Evolutionary conservation across 2,329 filamentous ascomycete genomes (phyloP).

Genomic region (Curvularia hawaiiensis): DNA sequence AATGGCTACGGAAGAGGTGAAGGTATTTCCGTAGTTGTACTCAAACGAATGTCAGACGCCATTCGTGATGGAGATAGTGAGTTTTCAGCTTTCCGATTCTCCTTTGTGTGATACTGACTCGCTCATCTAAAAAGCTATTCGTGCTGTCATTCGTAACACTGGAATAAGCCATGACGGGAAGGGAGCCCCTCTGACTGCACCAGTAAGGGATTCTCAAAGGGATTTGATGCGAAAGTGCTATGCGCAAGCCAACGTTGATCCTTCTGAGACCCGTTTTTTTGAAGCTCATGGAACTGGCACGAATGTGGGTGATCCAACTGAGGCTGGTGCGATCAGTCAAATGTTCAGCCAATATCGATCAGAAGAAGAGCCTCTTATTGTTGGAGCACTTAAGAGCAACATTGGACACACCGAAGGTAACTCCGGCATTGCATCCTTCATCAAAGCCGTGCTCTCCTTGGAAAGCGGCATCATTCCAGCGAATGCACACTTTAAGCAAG

Average conservation of each 20-base stretch:
- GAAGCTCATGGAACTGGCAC: slow-evolving; percentile 56
- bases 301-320: slow-evolving; percentile 45
- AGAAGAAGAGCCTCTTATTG: slow-evolving; percentile 10
- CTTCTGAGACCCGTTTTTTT: slow-evolving; percentile 25
- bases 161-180: slow-evolving; percentile 25
- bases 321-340: slow-evolving; percentile 19
- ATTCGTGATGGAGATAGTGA: slow-evolving; percentile 27
- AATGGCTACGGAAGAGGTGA: slow-evolving; percentile 36
- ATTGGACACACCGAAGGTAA: slow-evolving; percentile 49
- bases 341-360: slow-evolving; percentile 21
- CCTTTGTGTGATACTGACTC: not conserved
- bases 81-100: not conserved
- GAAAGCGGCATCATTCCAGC: slow-evolving; percentile 43
- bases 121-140: slow-evolving; percentile 13
- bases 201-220: slow-evolving; percentile 51
- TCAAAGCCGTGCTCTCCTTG: slow-evolving; percentile 49
- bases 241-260: slow-evolving; percentile 40
- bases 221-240: slow-evolving; percentile 40
- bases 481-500: slow-evolving; percentile 19
- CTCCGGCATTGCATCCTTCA: slow-evolving; percentile 43
- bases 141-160: slow-evolving; percentile 28
- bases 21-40: slow-evolving; percentile 29
- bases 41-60: slow-evolving; percentile 31
- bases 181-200: slow-evolving; percentile 18
- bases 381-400: slow-evolving; percentile 31